Evolutionary conservation across 176 grass and related monocot genomes (phyloP).

Genomic region (Puya raimondii): DNA sequence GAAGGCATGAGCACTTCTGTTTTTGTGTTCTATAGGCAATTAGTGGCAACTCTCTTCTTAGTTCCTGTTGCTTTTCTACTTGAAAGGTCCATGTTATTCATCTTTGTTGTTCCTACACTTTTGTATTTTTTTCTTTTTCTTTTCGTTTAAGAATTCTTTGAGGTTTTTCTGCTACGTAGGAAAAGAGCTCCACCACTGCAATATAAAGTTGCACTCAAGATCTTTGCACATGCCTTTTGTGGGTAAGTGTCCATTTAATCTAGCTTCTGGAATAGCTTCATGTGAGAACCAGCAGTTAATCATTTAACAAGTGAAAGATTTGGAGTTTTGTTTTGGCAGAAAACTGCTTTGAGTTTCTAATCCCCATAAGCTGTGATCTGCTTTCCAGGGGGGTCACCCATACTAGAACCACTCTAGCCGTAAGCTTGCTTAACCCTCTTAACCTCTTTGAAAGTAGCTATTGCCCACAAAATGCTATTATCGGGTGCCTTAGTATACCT

Average conservation of each 20-base stretch:
- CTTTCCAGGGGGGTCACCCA: too few species aligned
- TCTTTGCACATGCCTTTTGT: conserved; percentile 55
- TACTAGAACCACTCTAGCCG: too few species aligned
- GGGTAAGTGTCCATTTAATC: conserved; percentile 32
- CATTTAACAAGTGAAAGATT: too few species aligned
- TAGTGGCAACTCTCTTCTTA: conserved; percentile 39
- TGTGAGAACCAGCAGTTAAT: too few species aligned
- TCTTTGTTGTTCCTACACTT: neutral
- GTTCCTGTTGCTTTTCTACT: conserved; percentile 38
- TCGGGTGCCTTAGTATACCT: too few species aligned
- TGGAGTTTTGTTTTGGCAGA: too few species aligned
- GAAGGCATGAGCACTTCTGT: conserved; percentile 56
- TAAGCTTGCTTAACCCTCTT: too few species aligned
- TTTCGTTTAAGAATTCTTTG: neutral
- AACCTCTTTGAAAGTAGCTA: too few species aligned
- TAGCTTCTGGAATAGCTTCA: too few species aligned
- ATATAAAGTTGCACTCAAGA: conserved; percentile 35
- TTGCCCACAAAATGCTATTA: too few species aligned
- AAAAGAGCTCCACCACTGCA: conserved; percentile 46
- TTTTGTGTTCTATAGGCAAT: conserved; percentile 70
- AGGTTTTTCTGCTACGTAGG: conserved; percentile 15
- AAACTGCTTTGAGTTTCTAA: too few species aligned
- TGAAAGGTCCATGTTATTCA: conserved; percentile 32
- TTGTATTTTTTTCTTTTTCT: neutral
- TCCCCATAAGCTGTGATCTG: too few species aligned